Evolutionary conservation across 2,329 filamentous ascomycete genomes (phyloP).

Genomic region (Pyrenochaeta sp.): DNA sequence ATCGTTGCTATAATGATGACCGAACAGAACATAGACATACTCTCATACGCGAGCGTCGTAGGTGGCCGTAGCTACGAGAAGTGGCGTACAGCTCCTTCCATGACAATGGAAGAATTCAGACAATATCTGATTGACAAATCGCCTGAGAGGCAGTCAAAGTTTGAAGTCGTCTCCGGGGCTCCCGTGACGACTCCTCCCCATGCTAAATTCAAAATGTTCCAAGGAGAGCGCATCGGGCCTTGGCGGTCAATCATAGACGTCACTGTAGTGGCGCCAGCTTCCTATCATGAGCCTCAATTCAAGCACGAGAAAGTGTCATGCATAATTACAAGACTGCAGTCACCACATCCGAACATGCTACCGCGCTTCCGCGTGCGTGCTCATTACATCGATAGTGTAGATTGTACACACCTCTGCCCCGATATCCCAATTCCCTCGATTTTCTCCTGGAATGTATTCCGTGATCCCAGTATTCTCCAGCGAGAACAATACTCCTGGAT

Average conservation of each 20-base stretch:
- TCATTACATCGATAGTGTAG: slow-evolving; percentile 1
- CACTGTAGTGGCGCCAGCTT: background rate
- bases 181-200: too few species aligned
- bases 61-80: background rate
- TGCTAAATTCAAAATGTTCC: background rate
- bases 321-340: background rate
- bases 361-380: background rate
- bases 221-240: background rate
- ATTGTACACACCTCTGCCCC: background rate
- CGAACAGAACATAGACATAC: background rate
- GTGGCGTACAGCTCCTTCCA: background rate
- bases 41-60: background rate
- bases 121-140: background rate
- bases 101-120: background rate
- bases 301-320: background rate
- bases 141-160: background rate
- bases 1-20: background rate
- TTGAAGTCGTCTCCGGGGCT: too few species aligned
- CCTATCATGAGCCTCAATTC: background rate
- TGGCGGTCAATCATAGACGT: background rate
- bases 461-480: too few species aligned
- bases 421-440: too few species aligned
- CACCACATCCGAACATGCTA: background rate
- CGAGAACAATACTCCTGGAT: too few species aligned
- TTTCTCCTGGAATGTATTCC: too few species aligned